Base-by-base conservation (phyloP, 257 asterid species). In the Solanum chmielewskii region DNA sequence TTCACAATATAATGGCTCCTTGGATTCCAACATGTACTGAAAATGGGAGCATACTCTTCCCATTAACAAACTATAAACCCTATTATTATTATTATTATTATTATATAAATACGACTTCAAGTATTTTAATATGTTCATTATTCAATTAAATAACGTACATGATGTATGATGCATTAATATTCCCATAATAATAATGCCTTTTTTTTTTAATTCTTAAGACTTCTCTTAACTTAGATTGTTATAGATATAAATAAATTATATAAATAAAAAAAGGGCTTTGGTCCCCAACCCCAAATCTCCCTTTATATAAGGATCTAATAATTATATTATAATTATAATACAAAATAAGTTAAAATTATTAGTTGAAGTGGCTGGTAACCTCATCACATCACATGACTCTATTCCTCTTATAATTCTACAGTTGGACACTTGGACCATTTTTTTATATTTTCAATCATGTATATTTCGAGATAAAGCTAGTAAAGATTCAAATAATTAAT, bases 11-110 rank as follows among this genome's bases (percentile, higher is more conserved):
- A 73, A 84, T 90, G 97, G 93, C 89, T 83, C 94, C 93, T 89
- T 35, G 86, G 87, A 91, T 88, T 62, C 94, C 93, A 91, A 87
- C 97, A 95, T 93, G 95, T 92, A 92, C 91, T 71, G 70, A 90
- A 87, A 92, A 89, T 85, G 94, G 95, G 88, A 92, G 89, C 85
- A 74, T 71, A 9, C 84, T 29, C 84, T 47, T 27, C 87, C 80
- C 44, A 75, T 64, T 64, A n/a, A 76, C 82, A 82, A 25, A 25
- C 31, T n/a, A 62, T 60, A 60, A 62, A 23, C 21, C 59, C 59
- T 7, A 49, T 74, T 39, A 5, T 11, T 39, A 11, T 21, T 21
- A 5, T 11, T 39, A 11, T 21, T 35, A 5, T 37, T 37, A 2
- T 11, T 41, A 12, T 21, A 31, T 10, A 7, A 25, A 25, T 85